Conservation (phyloP, 169 alveolate species). For the Babesia ovis region DNA sequence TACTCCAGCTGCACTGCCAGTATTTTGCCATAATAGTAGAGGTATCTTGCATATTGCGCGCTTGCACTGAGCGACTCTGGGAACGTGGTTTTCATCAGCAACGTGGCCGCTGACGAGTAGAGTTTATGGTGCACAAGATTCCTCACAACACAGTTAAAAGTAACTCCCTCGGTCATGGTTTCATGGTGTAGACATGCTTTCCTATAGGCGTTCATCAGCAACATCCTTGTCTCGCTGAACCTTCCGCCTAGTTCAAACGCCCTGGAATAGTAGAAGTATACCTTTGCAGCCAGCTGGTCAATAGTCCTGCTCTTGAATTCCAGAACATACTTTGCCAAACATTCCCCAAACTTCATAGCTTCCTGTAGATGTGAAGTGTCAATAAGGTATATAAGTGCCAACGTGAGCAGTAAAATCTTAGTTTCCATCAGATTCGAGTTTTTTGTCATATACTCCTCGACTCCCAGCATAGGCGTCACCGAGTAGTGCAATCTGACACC, state of each 20-base stretch:
- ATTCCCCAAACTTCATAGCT: slow-evolving; percentile 70
- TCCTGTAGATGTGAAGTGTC: slow-evolving; percentile 31
- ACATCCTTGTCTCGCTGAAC: slow-evolving; percentile 74
- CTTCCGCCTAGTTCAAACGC: slow-evolving; percentile 84
- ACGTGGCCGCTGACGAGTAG: slow-evolving; percentile 73
- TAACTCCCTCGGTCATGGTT: slow-evolving; percentile 89
- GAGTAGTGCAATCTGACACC: slow-evolving; percentile 24
- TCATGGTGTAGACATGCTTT: slow-evolving; percentile 85
- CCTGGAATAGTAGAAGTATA: slow-evolving; percentile 83
- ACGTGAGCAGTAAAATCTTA: slow-evolving; percentile 51
- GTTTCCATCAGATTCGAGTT: slow-evolving; percentile 64
- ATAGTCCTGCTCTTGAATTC: slow-evolving; percentile 74
- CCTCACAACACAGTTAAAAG: slow-evolving; percentile 87
- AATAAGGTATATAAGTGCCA: slow-evolving; percentile 54
- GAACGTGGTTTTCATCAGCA: slow-evolving; percentile 74
- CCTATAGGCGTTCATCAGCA: slow-evolving; percentile 57
- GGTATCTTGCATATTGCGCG: slow-evolving; percentile 92
- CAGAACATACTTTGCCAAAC: slow-evolving; percentile 63
- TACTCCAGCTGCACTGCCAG: slow-evolving; percentile 93
- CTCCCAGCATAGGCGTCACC: slow-evolving; percentile 42
- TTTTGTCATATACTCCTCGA: slow-evolving; percentile 42
- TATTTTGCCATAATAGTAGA: slow-evolving; percentile 90
- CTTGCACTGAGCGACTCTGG: slow-evolving; percentile 89
- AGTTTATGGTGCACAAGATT: slow-evolving; percentile 83
- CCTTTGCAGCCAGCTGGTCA: slow-evolving; percentile 78